Evolutionary conservation across 208 protist species (phyloP).

Genomic region (Lotmaria passim): DNA sequence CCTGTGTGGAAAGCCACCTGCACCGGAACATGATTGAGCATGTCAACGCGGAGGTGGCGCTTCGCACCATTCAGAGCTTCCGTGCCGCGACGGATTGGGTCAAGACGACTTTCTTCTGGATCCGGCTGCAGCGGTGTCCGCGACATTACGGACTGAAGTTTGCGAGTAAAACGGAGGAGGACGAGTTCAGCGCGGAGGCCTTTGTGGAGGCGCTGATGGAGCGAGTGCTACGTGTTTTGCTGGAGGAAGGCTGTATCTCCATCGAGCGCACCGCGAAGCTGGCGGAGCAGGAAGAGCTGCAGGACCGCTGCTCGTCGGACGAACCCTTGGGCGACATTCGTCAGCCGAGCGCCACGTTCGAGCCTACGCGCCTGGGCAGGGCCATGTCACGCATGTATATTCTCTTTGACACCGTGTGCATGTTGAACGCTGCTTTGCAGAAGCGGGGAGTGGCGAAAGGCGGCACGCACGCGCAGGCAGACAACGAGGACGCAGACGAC

Average conservation of each 20-base stretch:
- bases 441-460: background rate
- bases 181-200: constrained; percentile 48
- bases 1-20: constrained; percentile 76
- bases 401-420: constrained; percentile 77
- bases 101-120: constrained; percentile 92
- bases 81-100: constrained; percentile 81
- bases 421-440: constrained; percentile 47
- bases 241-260: constrained; percentile 61
- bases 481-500: no score
- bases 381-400: constrained; percentile 87
- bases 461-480: background rate
- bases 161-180: constrained; percentile 43
- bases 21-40: constrained; percentile 92
- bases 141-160: constrained; percentile 81
- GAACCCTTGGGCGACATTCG: background rate
- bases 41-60: constrained; percentile 93
- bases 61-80: constrained; percentile 89
- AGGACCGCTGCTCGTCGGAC: background rate
- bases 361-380: constrained; percentile 27
- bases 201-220: constrained; percentile 74
- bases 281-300: constrained; percentile 1
- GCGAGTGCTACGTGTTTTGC: constrained; percentile 62
- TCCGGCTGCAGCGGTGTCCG: constrained; percentile 70
- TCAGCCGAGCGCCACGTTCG: constrained; percentile 7
- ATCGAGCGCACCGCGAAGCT: no score